phyloP scores from a whole-genome alignment of 352 stramenopile species.

The Thraustochytrium striatum region DNA sequence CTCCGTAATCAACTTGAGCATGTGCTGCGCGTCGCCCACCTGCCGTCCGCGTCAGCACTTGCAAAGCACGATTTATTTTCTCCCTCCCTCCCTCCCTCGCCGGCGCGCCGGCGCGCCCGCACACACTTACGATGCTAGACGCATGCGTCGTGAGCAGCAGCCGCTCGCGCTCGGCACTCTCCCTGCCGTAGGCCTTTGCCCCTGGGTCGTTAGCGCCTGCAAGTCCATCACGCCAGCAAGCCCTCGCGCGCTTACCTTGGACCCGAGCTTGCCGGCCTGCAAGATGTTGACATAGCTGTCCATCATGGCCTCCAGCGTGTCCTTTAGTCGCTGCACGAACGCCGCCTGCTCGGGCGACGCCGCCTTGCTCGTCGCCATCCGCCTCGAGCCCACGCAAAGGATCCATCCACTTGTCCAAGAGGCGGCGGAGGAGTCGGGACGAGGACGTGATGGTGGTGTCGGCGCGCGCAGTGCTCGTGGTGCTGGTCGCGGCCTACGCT shows the following conservation, averaged over 20 bases:
- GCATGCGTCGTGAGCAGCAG: slow-evolving; percentile 27
- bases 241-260: not conserved
- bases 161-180: slow-evolving; percentile 13
- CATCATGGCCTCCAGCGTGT: slow-evolving; percentile 37
- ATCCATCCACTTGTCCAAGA: too few relatives aligned
- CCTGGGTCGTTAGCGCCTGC: not conserved
- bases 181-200: slow-evolving; percentile 11
- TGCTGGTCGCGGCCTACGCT: too few relatives aligned
- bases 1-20: slow-evolving; percentile 45
- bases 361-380: too few relatives aligned
- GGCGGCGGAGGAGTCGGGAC: too few relatives aligned
- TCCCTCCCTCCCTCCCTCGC: not conserved
- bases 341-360: slow-evolving; percentile 30
- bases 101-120: not conserved
- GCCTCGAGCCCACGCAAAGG: too few relatives aligned
- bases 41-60: not conserved
- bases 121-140: slow-evolving; percentile 2
- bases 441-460: too few relatives aligned
- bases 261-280: not conserved
- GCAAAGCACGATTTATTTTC: not conserved
- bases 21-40: slow-evolving; percentile 15
- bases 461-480: too few relatives aligned
- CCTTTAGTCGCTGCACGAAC: slow-evolving; percentile 27
- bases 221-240: too few relatives aligned
- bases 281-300: slow-evolving; percentile 37